phyloP scores from a whole-genome alignment of 495 filamentous ascomycete genomes.

The Melanomma pulvis-pyrius region DNA sequence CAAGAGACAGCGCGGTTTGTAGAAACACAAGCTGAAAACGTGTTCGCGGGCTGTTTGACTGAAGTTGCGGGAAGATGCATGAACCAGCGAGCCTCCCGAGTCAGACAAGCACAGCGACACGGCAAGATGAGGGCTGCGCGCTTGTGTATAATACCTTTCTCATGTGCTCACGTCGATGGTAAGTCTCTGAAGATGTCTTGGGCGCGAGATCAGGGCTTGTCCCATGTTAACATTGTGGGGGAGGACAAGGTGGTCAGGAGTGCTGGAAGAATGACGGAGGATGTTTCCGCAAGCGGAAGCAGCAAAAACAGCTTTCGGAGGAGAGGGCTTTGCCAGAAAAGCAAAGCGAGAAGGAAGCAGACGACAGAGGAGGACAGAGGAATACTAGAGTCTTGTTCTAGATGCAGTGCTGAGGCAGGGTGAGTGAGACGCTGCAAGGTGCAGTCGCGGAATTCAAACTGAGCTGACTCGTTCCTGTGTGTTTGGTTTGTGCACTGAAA shows the following conservation, averaged over 20 bases:
- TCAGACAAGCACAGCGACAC: constrained; percentile 31
- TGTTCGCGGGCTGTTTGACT: constrained; percentile 37
- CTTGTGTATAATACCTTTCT: constrained; percentile 37
- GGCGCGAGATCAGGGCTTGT: constrained; percentile 33
- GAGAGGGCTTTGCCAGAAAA: constrained; percentile 8
- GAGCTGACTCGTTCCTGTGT: constrained; percentile 25
- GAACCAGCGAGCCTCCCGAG: constrained; percentile 32
- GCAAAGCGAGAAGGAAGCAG: constrained; percentile 13
- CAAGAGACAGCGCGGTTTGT: constrained; percentile 36
- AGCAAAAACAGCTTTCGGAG: neutral
- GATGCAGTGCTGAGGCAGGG: constrained; percentile 8
- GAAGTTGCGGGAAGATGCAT: constrained; percentile 25
- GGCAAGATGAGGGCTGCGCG: constrained; percentile 11
- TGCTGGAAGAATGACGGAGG: constrained; percentile 13
- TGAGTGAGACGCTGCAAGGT: constrained; percentile 29
- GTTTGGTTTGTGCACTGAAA: constrained; percentile 6
- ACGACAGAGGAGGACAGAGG: constrained; percentile 13
- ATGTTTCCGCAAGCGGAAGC: constrained; percentile 26
- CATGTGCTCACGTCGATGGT: constrained; percentile 31
- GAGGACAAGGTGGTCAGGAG: constrained; percentile 23
- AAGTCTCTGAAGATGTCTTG: constrained; percentile 6
- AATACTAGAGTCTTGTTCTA: constrained; percentile 19
- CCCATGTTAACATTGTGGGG: constrained; percentile 25
- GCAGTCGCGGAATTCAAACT: constrained; percentile 10
- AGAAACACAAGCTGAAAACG: constrained; percentile 39